Evolutionary conservation across 345 rosid genomes (phyloP), one percentile per base, ranked within the genome.

Genomic region (Euclidium syriacum): DNA sequence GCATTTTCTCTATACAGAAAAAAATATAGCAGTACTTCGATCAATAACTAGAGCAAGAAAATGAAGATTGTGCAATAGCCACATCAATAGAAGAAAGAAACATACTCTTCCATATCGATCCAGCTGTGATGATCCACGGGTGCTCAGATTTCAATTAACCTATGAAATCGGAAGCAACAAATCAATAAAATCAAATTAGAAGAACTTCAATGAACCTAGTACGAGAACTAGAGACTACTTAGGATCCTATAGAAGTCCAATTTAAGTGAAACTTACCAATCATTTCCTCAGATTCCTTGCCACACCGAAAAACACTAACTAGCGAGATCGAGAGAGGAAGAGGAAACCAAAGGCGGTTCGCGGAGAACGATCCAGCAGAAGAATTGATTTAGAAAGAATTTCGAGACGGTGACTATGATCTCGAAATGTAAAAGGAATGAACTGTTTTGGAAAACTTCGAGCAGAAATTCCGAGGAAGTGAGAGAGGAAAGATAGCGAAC

Each of bases 1-100:
- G 59, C 86, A 79, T 64, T 86, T 71, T 87, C 96, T 77, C 99
- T 94, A 75, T 12, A 54, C 15, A 55, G 16, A 40, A 16, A 11
- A 22, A 25, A 3, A n/a, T 0, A 52, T 2, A 39, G 9, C 26
- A 57, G 1, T 3, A 34, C 10, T 27, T 26, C 3, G 11, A 52
- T 52, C 62, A 53, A 17, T 33, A 19, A 44, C 6, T 1, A 36
- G 41, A 16, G 8, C 14, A 19, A 19, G 14, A 15, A 22, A 68
- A 58, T 15, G 33, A 68, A 17, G 22, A 68, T 16, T 50, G 1
- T 57, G 10, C 32, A 40, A 2, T 20, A 38, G 11, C 33, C 14
- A 34, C 9, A 54, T 24, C 34, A 27, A 20, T 47, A 5, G 4
- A 58, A 59, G 49, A 10, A 32, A 14, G 6, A n/a, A 32, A 14